Percentiles rank a stretch among this genome's conserved stretches.
Conservation (phyloP, 768 basidiomycete genomes). For the Chiua virens region DNA sequence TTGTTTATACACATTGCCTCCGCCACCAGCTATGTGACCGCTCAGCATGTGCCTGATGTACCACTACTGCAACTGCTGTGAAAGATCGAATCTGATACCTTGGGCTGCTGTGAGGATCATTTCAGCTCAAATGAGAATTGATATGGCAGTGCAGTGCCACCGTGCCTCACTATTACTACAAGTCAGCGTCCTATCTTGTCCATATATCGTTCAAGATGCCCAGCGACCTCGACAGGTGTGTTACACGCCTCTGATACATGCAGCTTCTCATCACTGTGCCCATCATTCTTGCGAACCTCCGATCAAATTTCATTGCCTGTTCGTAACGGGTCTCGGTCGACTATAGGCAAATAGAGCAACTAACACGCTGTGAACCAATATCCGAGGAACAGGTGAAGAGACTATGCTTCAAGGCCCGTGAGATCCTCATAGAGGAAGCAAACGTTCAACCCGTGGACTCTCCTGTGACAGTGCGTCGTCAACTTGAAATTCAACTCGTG, state of each 20-base stretch:
- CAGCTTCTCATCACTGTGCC: conserved; percentile 18
- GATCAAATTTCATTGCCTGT: conserved; percentile 22
- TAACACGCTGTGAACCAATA: conserved; percentile 91
- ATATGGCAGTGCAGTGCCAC: conserved; percentile 29
- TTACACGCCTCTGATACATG: conserved; percentile 31
- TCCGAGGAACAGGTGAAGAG: conserved; percentile 95
- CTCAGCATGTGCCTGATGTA: conserved; percentile 26
- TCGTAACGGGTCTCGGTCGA: conserved; percentile 16
- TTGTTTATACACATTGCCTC: conserved; percentile 29
- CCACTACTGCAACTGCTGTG: conserved; percentile 9
- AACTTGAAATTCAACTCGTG: not conserved
- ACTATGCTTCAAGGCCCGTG: conserved; percentile 92
- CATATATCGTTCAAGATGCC: conserved; percentile 39
- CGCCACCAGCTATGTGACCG: conserved; percentile 7
- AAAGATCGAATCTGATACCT: conserved; percentile 1
- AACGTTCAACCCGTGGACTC: conserved; percentile 97
- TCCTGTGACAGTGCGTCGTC: conserved; percentile 79
- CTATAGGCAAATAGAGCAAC: conserved; percentile 88
- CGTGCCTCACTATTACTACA: conserved; percentile 27
- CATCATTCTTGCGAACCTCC: conserved; percentile 25
- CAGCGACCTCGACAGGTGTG: conserved; percentile 59
- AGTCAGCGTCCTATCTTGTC: conserved; percentile 31
- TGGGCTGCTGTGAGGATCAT: conserved; percentile 17
- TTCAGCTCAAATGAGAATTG: conserved; percentile 12
- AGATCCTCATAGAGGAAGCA: conserved; percentile 96